Percentiles rank a stretch among this genome's conserved stretches.
phyloP scores from a whole-genome alignment of 805 yeast genomes.

The Blastobotrys americana region DNA sequence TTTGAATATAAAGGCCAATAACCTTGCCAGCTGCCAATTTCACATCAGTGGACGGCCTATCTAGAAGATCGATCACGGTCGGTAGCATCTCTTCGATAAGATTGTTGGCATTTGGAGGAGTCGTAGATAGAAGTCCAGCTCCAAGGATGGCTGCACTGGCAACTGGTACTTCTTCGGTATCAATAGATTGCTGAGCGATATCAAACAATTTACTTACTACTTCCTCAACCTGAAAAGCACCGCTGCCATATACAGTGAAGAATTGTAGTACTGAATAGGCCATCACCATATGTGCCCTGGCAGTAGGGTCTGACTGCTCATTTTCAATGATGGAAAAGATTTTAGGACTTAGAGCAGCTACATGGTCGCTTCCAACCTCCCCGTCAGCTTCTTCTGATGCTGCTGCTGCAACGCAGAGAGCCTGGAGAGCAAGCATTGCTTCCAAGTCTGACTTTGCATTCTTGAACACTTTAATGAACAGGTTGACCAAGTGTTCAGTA shows the following conservation, averaged over 20 bases:
- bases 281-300: slow-evolving; percentile 22
- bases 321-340: slow-evolving; percentile 10
- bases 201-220: slow-evolving; percentile 24
- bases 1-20: slow-evolving; percentile 50
- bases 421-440: slow-evolving; percentile 26
- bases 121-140: slow-evolving; percentile 21
- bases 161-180: slow-evolving; percentile 22
- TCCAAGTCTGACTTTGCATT: slow-evolving; percentile 27
- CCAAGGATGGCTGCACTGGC: slow-evolving; percentile 27
- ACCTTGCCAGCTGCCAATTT: slow-evolving; percentile 50
- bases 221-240: slow-evolving; percentile 29
- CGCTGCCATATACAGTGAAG: slow-evolving; percentile 28
- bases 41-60: slow-evolving; percentile 39
- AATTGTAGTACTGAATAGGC: slow-evolving; percentile 27
- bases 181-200: slow-evolving; percentile 15
- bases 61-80: slow-evolving; percentile 38
- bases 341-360: slow-evolving; percentile 16
- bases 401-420: slow-evolving; percentile 22
- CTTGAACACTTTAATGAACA: slow-evolving; percentile 21
- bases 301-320: slow-evolving; percentile 12
- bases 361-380: slow-evolving; percentile 14
- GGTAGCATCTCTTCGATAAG: slow-evolving; percentile 36
- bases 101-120: slow-evolving; percentile 35
- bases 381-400: slow-evolving; percentile 19
- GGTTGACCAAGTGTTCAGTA: slow-evolving; percentile 14